phyloP scores from a whole-genome alignment of 331 rosid species.

The Acacia concinna region DNA sequence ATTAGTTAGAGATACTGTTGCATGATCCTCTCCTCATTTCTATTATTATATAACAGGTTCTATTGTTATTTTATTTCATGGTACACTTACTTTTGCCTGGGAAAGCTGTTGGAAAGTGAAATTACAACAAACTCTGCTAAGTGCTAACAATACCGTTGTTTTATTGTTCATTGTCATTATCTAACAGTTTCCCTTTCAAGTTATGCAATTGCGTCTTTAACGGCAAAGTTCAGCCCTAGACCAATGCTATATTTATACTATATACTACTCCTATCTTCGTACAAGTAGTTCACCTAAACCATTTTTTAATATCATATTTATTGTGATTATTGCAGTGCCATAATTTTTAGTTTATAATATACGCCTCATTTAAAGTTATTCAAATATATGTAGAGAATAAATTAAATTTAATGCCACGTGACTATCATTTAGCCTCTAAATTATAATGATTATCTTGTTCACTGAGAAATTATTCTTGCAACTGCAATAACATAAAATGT shows the following conservation, averaged over 20 bases:
- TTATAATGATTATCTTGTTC: background rate
- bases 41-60: background rate
- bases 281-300: background rate
- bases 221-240: background rate
- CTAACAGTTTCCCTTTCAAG: background rate
- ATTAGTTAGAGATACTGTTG: background rate
- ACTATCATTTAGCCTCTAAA: too few relatives aligned
- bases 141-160: background rate
- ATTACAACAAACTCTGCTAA: slow-evolving; percentile 5
- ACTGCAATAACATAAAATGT: background rate
- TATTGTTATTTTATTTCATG: background rate
- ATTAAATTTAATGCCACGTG: too few relatives aligned
- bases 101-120: slow-evolving; percentile 10
- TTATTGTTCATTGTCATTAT: background rate
- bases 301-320: background rate
- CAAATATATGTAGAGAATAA: background rate
- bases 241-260: background rate
- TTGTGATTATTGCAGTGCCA: background rate
- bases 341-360: background rate
- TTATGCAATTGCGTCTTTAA: background rate
- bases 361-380: background rate
- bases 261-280: background rate
- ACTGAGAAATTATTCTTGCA: background rate
- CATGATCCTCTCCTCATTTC: background rate
- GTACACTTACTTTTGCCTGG: background rate